Evolutionary conservation across 768 basidiomycete genomes (phyloP).

Genomic region (Kwoniella mangroviensis): DNA sequence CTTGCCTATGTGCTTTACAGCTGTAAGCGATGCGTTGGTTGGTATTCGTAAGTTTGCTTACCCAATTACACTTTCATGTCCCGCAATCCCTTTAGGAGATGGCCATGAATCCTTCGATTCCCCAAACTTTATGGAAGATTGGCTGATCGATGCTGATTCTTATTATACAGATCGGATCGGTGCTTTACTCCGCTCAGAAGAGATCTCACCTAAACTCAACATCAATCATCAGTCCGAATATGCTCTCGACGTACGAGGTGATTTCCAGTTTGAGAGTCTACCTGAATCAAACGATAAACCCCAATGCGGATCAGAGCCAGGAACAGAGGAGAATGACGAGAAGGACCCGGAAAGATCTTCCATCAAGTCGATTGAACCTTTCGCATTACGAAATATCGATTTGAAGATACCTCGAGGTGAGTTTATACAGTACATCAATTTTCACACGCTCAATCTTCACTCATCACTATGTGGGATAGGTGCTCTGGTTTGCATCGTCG

Average conservation of each 20-base stretch:
- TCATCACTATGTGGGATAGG: conserved; percentile 21
- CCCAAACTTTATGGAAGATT: too few species aligned
- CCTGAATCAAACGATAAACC: conserved; percentile 47
- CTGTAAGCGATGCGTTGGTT: conserved; percentile 62
- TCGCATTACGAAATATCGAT: conserved; percentile 63
- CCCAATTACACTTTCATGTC: not conserved
- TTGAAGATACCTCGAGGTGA: conserved; percentile 35
- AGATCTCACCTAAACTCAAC: conserved; percentile 62
- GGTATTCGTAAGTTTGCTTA: conserved; percentile 57
- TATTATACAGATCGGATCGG: conserved; percentile 5
- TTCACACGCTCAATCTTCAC: too few species aligned
- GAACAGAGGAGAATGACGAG: conserved; percentile 13
- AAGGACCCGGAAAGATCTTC: not conserved
- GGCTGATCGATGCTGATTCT: too few species aligned
- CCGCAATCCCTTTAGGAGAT: too few species aligned
- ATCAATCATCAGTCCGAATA: conserved; percentile 59
- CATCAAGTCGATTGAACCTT: conserved; percentile 38
- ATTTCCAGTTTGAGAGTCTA: conserved; percentile 46
- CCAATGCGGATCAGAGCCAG: not conserved
- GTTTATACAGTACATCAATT: not conserved
- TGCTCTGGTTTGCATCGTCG: conserved; percentile 50
- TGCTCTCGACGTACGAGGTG: conserved; percentile 61
- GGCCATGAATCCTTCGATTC: too few species aligned
- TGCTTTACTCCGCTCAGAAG: conserved; percentile 61
- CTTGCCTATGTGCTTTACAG: conserved; percentile 43